Evolutionary conservation across 1,284 basidiomycete genomes (phyloP).

Genomic region (Melampsora americana): DNA sequence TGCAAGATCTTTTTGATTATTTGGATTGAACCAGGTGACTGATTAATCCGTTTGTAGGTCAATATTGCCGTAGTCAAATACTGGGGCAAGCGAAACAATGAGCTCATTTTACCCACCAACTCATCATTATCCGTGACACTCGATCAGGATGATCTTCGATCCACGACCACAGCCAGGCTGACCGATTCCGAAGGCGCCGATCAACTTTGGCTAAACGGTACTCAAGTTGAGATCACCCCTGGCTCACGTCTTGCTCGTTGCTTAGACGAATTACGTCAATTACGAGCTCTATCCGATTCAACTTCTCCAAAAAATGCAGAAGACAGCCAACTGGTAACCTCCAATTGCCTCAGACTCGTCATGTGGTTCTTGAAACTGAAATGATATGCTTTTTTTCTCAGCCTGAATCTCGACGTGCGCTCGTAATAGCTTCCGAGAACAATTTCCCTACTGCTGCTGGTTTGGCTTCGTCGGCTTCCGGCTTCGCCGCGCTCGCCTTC

Average conservation of each 20-base stretch:
- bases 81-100: constrained; percentile 97
- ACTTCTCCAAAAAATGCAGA: background rate
- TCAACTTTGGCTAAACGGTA: constrained; percentile 89
- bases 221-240: constrained; percentile 79
- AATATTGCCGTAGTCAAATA: constrained; percentile 51
- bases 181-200: constrained; percentile 73
- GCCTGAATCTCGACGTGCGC: constrained; percentile 66
- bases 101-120: constrained; percentile 94
- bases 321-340: background rate
- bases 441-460: constrained; percentile 99
- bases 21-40: background rate
- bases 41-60: constrained; percentile 42
- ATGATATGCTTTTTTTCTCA: constrained; percentile 52
- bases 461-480: constrained; percentile 92
- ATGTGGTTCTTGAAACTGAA: background rate
- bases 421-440: constrained; percentile 91
- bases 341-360: background rate
- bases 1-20: background rate
- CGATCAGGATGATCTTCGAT: constrained; percentile 89
- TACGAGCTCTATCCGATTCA: constrained; percentile 72
- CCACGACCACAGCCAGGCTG: constrained; percentile 85
- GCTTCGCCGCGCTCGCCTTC: constrained; percentile 88
- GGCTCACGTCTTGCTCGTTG: constrained; percentile 80
- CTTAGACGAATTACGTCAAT: constrained; percentile 78
- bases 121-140: constrained; percentile 95